Evolutionary conservation across 2,329 filamentous ascomycete species (phyloP), one percentile per base, ranked within the genome.

Genomic region (Fusarium albosuccineum): DNA sequence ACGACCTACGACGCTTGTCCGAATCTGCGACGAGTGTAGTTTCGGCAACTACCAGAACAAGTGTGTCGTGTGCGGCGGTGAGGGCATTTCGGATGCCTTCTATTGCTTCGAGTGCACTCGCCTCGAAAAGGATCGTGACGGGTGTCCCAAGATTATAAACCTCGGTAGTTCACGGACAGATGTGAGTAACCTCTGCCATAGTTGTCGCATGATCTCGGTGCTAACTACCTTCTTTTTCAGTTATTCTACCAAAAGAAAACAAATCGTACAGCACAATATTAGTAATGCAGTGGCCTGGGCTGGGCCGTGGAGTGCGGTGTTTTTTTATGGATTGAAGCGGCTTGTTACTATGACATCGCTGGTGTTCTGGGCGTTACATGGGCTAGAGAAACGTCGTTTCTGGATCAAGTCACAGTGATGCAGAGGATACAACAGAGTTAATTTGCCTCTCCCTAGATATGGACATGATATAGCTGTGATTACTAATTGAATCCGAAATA

Each of bases 31-130:
- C 84, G 96, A 99, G 83, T 99, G 96, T 86, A 94, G 92, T 78
- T 99, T 99, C 80, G 96, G 96, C 77, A 99, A 99, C 86, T 99
- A 97, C 85, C 96, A 98, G 83, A 99, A 99, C 85, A 99, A 99
- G 82, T 99, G 96, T 79, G 94, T 99, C 72, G 96, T 99, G 42
- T 99, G 96, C 81, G 96, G 96, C 78, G 96, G 96, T 73, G 96
- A 98, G 82, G 96, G 96, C 30, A 99, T 99, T 78, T 96, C 92
- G 34, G 96, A 99, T 79, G 96, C 96, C 50, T 98, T 98, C 81
- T 99, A 99, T 84, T 99, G 96, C 85, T 98, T 98, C 77, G 96
- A 99, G 82, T 99, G 96, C 79, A 99, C 96, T 61, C 88, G 96
- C 8, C 83, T 99, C 14, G 96, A 99, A 79, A 99, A 98, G 82